Conservation (phyloP, 306 rosid species). For the Styphnolobium japonicum region DNA sequence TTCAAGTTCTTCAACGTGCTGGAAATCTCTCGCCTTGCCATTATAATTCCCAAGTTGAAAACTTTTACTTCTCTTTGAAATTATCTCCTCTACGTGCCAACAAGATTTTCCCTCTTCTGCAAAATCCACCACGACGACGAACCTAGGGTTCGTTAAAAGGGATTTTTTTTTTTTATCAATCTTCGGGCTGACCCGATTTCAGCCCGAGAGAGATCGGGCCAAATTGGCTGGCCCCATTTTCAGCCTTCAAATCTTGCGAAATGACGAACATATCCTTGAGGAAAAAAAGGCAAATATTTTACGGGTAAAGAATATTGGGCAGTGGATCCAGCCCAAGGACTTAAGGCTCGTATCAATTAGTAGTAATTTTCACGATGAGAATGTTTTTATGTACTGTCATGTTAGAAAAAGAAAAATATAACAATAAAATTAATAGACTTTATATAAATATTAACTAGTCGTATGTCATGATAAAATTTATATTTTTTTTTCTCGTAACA, state of each 20-base stretch:
- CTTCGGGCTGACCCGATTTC: too few species aligned
- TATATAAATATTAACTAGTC: too few species aligned
- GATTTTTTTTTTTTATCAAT: background rate
- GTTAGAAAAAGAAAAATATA: too few species aligned
- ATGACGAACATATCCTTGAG: background rate
- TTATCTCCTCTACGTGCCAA: background rate
- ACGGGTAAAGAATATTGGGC: background rate
- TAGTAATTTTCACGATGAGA: background rate
- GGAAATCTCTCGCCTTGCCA: constrained; percentile 82
- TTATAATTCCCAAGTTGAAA: constrained; percentile 3
- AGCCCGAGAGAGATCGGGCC: too few species aligned
- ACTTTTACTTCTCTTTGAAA: background rate
- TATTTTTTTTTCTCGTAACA: too few species aligned
- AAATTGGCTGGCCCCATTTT: too few species aligned
- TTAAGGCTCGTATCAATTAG: background rate
- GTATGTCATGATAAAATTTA: too few species aligned
- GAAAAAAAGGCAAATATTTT: too few species aligned
- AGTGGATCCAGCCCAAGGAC: background rate
- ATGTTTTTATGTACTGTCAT: too few species aligned
- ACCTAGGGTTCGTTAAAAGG: background rate
- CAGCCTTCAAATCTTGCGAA: background rate
- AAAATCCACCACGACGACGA: background rate
- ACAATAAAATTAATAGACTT: too few species aligned
- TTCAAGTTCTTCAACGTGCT: constrained; percentile 74
- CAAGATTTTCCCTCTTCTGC: background rate